Evolutionary conservation across 192 early-diverging fungal species (phyloP).

Genomic region (Coemansia sp.): DNA sequence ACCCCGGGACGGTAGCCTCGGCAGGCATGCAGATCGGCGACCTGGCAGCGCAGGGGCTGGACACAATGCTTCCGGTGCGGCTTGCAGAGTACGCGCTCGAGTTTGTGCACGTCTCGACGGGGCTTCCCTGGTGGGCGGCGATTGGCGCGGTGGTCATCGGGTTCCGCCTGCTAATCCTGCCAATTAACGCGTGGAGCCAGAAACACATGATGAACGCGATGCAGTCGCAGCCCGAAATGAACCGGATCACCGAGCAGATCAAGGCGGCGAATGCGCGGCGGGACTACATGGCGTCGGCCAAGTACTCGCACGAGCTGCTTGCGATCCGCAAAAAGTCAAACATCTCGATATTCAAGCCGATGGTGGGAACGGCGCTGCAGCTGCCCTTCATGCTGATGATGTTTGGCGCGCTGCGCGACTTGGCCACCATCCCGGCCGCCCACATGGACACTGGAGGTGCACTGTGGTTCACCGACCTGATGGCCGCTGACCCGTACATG

Average conservation of each 20-base stretch:
- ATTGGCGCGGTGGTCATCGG: constrained; percentile 68
- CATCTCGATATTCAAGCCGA: constrained; percentile 62
- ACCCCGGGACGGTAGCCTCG: constrained; percentile 4
- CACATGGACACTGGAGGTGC: constrained; percentile 75
- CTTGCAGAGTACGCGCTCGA: constrained; percentile 71
- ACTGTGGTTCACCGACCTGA: constrained; percentile 84
- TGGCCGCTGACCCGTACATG: constrained; percentile 74
- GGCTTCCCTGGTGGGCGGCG: constrained; percentile 94
- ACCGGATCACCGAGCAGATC: constrained; percentile 66
- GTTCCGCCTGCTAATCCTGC: constrained; percentile 68
- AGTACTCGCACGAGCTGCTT: constrained; percentile 57
- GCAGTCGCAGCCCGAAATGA: constrained; percentile 71
- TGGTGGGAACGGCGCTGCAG: constrained; percentile 66
- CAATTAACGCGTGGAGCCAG: constrained; percentile 71
- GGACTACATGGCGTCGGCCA: constrained; percentile 57
- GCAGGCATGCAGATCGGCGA: constrained; percentile 78
- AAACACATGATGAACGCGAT: constrained; percentile 64
- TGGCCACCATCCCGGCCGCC: constrained; percentile 81
- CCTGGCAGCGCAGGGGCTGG: constrained; percentile 77
- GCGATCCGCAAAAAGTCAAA: constrained; percentile 61
- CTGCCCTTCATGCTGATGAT: constrained; percentile 80
- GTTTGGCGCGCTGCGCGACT: constrained; percentile 77
- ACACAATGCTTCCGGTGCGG: constrained; percentile 69
- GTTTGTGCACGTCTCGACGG: constrained; percentile 72
- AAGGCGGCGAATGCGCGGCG: constrained; percentile 54